Percentiles rank a stretch among this genome's conserved stretches.
Conservation (phyloP, 176 grass and related monocot species). For the Oryza glumipatula region DNA sequence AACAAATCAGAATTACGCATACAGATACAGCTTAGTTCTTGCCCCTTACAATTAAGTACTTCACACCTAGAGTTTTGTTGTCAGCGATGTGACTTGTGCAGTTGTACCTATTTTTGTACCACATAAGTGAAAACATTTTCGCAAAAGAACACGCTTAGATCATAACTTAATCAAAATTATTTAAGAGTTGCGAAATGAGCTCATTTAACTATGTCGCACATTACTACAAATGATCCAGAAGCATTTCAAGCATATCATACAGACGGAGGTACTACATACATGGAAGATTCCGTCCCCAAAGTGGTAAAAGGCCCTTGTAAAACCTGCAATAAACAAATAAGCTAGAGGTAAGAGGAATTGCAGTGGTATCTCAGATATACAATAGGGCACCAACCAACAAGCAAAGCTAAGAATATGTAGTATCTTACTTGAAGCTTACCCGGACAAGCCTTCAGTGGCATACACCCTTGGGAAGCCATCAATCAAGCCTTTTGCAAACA, state of each 20-base stretch:
- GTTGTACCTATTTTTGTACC: not conserved
- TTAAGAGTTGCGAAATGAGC: not conserved
- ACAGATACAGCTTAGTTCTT: not conserved
- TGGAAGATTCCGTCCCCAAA: conserved; percentile 96
- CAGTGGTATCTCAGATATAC: conserved; percentile 10
- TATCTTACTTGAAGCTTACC: conserved; percentile 57
- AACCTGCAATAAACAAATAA: conserved; percentile 64
- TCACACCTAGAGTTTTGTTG: not conserved
- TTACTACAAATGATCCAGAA: conserved; percentile 22
- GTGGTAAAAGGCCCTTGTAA: conserved; percentile 89
- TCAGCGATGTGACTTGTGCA: not conserved
- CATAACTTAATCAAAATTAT: conserved; percentile 16
- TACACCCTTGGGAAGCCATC: conserved; percentile 94
- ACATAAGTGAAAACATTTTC: not conserved
- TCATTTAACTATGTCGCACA: not conserved
- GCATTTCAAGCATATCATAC: conserved; percentile 8
- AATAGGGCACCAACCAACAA: conserved; percentile 1
- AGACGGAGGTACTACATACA: conserved; percentile 56
- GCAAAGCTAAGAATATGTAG: not conserved
- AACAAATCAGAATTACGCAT: conserved; percentile 2
- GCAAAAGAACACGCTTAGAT: not conserved
- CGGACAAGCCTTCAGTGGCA: conserved; percentile 83
- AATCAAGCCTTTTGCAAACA: conserved; percentile 84
- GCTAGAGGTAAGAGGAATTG: conserved; percentile 1
- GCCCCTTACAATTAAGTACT: not conserved